A percentile compares a stretch with the other conserved stretches of the same genome.
These are phyloP conservation scores for Spathaspora hagerdaliae DNA, from an alignment of 805 yeast genomes.

Conservation along the genomic window DNA sequence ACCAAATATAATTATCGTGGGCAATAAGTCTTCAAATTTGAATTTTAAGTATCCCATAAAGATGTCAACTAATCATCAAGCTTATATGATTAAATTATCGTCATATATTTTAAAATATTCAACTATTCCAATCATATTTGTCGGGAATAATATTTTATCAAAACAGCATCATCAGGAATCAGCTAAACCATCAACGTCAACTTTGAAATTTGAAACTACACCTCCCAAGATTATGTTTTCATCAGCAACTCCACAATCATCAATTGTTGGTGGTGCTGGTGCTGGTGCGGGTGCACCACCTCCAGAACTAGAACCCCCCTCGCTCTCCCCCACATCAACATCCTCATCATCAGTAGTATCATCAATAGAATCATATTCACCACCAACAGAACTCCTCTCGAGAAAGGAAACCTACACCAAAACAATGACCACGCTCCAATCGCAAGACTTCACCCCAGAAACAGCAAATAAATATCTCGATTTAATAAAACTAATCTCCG, in stretches of 20 bases:
- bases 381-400: background rate
- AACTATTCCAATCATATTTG: conserved; percentile 35
- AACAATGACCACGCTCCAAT: background rate
- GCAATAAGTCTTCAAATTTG: conserved; percentile 36
- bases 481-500: conserved; percentile 9
- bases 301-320: background rate
- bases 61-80: conserved; percentile 15
- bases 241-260: background rate
- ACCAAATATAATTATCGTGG: conserved; percentile 35
- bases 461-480: conserved; percentile 4
- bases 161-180: background rate
- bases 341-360: background rate
- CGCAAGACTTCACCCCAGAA: background rate
- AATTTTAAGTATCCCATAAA: conserved; percentile 40
- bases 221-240: background rate
- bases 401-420: background rate
- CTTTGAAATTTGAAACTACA: background rate
- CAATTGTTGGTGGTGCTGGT: background rate
- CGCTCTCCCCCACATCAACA: background rate
- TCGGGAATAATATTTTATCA: conserved; percentile 16
- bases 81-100: conserved; percentile 31
- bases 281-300: no score
- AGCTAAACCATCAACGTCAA: background rate
- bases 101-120: conserved; percentile 38
- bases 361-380: background rate